phyloP scores from a whole-genome alignment of 164 flowering plant species.

The Cinnamomum micranthum region DNA sequence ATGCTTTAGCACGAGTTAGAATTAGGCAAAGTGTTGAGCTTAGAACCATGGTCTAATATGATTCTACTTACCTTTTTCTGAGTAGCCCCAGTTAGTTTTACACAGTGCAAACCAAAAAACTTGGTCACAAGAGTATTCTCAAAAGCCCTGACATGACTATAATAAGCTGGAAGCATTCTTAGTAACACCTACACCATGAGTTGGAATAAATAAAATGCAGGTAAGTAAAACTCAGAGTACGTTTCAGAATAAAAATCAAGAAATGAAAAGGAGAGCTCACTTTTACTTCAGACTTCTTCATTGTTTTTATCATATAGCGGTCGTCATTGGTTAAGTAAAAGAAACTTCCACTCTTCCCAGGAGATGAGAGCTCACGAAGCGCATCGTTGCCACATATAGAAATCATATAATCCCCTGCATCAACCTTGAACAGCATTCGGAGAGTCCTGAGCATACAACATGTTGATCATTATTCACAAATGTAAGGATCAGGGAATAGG shows the following conservation, averaged over 20 bases:
- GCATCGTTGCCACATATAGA: constrained; percentile 95
- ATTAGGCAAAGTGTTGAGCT: neutral
- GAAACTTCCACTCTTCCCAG: constrained; percentile 98
- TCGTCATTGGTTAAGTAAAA: constrained; percentile 87
- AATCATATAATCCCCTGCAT: constrained; percentile 94
- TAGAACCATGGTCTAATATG: neutral
- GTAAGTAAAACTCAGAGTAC: neutral
- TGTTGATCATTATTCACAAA: neutral
- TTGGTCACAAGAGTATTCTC: constrained; percentile 83
- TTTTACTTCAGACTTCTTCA: constrained; percentile 84
- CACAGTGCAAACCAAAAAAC: constrained; percentile 88
- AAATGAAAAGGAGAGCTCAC: constrained; percentile 28
- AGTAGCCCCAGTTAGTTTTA: constrained; percentile 68
- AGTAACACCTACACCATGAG: constrained; percentile 52
- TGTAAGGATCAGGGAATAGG: neutral
- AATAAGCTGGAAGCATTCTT: constrained; percentile 88
- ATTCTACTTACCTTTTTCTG: constrained; percentile 62
- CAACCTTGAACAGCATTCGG: constrained; percentile 83
- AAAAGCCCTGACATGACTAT: constrained; percentile 70
- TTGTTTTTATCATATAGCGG: constrained; percentile 80
- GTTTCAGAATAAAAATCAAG: neutral
- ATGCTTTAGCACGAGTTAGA: too few species aligned
- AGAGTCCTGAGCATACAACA: constrained; percentile 55
- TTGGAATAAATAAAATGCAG: neutral
- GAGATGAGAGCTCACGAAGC: constrained; percentile 90